Percentiles rank a stretch among this genome's conserved stretches.
Conservation (phyloP, 1,284 basidiomycete genomes). For the Microbotryum intermedium region DNA sequence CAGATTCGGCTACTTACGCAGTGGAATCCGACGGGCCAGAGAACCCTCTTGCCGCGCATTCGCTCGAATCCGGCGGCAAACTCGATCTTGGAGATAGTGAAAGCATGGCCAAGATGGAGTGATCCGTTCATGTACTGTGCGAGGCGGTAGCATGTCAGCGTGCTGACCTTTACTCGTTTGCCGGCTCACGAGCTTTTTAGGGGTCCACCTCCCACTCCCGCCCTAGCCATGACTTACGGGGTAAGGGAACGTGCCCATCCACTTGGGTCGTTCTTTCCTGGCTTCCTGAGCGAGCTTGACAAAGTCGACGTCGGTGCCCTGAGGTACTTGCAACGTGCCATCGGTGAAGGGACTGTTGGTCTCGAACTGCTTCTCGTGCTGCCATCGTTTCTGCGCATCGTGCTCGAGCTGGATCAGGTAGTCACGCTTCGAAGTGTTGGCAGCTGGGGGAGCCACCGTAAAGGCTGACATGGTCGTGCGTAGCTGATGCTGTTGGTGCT, state of each 20-base stretch:
- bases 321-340: slow-evolving; percentile 9
- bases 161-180: background rate
- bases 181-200: background rate
- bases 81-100: slow-evolving; percentile 97
- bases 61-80: slow-evolving; percentile 93
- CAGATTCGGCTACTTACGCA: slow-evolving; percentile 41
- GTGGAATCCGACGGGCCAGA: slow-evolving; percentile 95
- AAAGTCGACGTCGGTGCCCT: slow-evolving; percentile 8
- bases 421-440: slow-evolving; percentile 77
- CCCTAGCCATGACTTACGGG: slow-evolving; percentile 44
- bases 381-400: slow-evolving; percentile 75
- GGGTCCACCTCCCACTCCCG: background rate
- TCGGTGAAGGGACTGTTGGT: slow-evolving; percentile 66
- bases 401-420: slow-evolving; percentile 72
- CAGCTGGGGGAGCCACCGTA: slow-evolving; percentile 19
- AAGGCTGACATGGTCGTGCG: background rate
- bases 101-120: slow-evolving; percentile 93
- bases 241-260: slow-evolving; percentile 92
- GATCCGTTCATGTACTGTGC: slow-evolving; percentile 89
- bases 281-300: slow-evolving; percentile 33
- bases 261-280: slow-evolving; percentile 72
- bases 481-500: too few species aligned
- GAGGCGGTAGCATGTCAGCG: background rate
- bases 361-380: slow-evolving; percentile 56
- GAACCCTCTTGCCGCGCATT: slow-evolving; percentile 85